phyloP scores from a whole-genome alignment of 495 filamentous ascomycete genomes.

The Lindgomyces ingoldianus region DNA sequence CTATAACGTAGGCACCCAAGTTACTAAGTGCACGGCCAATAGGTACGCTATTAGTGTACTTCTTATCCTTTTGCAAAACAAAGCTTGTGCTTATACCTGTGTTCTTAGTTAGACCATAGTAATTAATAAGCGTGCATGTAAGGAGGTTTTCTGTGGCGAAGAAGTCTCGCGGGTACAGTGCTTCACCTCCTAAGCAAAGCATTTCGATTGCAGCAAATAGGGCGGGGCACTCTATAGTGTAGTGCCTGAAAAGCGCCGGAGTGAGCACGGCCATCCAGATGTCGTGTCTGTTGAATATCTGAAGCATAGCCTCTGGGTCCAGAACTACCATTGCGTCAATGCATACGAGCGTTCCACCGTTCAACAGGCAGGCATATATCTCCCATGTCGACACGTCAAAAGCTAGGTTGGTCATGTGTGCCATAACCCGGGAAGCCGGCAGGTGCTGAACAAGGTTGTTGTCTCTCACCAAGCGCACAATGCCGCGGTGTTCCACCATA shows the following conservation, averaged over 20 bases:
- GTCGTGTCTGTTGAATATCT: neutral
- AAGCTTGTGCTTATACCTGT: neutral
- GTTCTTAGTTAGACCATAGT: neutral
- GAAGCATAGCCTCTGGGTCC: neutral
- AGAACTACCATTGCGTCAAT: neutral
- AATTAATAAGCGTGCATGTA: neutral
- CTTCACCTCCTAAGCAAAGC: neutral
- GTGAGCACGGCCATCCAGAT: neutral
- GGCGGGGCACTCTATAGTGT: neutral
- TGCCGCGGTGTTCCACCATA: constrained; percentile 9
- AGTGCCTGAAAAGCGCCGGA: neutral
- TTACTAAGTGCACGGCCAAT: constrained; percentile 19
- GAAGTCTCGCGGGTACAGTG: neutral
- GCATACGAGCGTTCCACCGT: constrained; percentile 9
- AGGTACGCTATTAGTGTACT: constrained; percentile 46
- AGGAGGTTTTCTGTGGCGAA: neutral
- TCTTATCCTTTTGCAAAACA: constrained; percentile 11
- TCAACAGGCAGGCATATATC: constrained; percentile 7
- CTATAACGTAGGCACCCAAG: constrained; percentile 45
- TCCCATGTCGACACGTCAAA: constrained; percentile 11
- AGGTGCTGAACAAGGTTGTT: neutral
- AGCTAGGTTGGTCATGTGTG: constrained; percentile 8
- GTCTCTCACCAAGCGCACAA: neutral
- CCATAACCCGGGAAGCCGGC: neutral
- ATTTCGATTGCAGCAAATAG: neutral